Evolutionary conservation across 257 asterid species (phyloP).

Genomic region (Solanum virginianum): DNA sequence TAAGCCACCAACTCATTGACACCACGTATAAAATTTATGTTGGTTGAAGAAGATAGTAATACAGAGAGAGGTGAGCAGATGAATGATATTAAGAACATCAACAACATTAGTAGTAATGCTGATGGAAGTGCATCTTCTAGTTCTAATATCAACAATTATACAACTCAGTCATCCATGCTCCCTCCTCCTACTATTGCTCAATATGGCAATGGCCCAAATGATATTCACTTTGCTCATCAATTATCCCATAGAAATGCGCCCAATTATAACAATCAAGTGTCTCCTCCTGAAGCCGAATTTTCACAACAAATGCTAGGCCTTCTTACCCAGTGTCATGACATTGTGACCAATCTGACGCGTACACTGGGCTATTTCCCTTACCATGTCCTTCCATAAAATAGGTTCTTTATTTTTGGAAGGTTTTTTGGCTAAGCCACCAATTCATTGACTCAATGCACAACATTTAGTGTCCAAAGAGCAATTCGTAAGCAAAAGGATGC

Average conservation of each 20-base stretch:
- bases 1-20: too few species aligned
- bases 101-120: too few species aligned
- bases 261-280: conserved; percentile 15
- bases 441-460: neutral
- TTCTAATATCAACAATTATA: too few species aligned
- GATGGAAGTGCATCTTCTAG: too few species aligned
- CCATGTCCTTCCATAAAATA: conserved; percentile 40
- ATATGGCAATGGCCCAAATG: too few species aligned
- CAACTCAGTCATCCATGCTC: too few species aligned
- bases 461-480: neutral
- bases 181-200: too few species aligned
- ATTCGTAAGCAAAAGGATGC: neutral
- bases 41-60: too few species aligned
- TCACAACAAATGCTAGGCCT: conserved; percentile 68
- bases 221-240: conserved; percentile 3
- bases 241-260: conserved; percentile 10
- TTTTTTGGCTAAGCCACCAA: neutral
- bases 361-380: conserved; percentile 53
- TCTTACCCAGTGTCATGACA: conserved; percentile 52
- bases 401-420: neutral
- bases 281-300: conserved; percentile 27
- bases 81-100: too few species aligned
- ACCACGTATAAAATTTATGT: too few species aligned
- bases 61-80: too few species aligned
- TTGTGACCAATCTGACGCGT: conserved; percentile 43